Percentiles rank a stretch among this genome's conserved stretches.
Evolutionary conservation across 2,329 filamentous ascomycete genomes (phyloP).

Genomic region (Dothideomycetes sp.): DNA sequence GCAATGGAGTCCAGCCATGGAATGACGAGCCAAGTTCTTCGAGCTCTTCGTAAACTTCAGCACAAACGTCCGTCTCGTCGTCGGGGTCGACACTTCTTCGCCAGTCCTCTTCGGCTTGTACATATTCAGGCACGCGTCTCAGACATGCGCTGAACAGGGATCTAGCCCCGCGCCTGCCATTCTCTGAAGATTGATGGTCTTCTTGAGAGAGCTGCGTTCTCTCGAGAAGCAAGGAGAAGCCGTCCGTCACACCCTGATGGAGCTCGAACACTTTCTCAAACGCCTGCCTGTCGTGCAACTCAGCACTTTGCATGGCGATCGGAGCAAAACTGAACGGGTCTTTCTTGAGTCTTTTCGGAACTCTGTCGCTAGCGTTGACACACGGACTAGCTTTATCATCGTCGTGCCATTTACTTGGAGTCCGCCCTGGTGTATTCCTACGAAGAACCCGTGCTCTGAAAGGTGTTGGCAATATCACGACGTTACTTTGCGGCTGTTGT

Average conservation of each 20-base stretch:
- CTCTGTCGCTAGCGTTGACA: not conserved
- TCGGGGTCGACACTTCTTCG: constrained; percentile 21
- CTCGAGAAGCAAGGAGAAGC: constrained; percentile 10
- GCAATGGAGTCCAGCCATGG: constrained; percentile 27
- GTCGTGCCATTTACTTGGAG: not conserved
- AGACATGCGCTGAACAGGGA: constrained; percentile 29
- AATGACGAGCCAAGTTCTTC: constrained; percentile 25
- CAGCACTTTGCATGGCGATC: constrained; percentile 12
- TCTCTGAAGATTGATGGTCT: constrained; percentile 11
- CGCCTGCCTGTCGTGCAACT: constrained; percentile 7
- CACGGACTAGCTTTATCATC: constrained; percentile 2
- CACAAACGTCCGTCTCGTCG: constrained; percentile 23
- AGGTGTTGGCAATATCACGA: constrained; percentile 9
- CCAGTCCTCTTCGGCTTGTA: constrained; percentile 27
- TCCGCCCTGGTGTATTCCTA: not conserved
- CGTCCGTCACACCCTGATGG: constrained; percentile 9
- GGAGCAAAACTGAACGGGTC: constrained; percentile 4
- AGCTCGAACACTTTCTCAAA: constrained; percentile 7
- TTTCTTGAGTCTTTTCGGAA: constrained; percentile 1
- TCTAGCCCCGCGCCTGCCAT: constrained; percentile 22
- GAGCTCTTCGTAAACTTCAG: constrained; percentile 29
- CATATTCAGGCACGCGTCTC: constrained; percentile 28
- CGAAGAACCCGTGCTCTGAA: constrained; percentile 7
- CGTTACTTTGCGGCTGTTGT: no score
- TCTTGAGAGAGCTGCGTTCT: constrained; percentile 15